Evolutionary conservation across 2,329 filamentous ascomycete species (phyloP), one percentile per base, ranked within the genome.

Genomic region (Dryadomyces quercivorus): DNA sequence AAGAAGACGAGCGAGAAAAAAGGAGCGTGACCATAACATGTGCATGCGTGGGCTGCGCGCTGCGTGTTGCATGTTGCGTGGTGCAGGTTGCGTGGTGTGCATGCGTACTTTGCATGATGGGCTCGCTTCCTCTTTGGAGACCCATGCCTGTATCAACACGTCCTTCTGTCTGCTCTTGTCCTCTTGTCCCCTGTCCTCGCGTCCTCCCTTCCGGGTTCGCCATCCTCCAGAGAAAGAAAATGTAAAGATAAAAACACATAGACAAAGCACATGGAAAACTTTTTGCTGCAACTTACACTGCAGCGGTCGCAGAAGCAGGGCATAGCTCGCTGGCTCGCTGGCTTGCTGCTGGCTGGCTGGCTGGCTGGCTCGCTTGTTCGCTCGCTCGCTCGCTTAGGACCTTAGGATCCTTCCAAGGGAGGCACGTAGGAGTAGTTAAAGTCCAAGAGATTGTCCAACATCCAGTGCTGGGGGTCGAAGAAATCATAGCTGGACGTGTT

Each of bases 401-500:
- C 53, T 61, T 71, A 79, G 58, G 75, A 70, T 58, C 76, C 73
- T 57, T 84, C 80, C 42, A 81, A 66, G 1, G 75, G 72, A 55
- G 71, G 70, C 42, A 76, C 73, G 62, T 80, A 84, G 26, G 55
- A 54, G 12, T 85, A 90, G 59, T 87, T 88, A 65, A 92, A 86
- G 65, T 91, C 86, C 57, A 93, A 75, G 38, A 92, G 75, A 15
- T 88, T 88, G 66, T 96, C 91, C 57, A 96, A 73, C 75, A 95
- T 89, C 91, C 91, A 96, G 67, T 92, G 88, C 63, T 95, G 77
- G 1, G 91, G 88, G 69, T 95, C 90, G 64, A 95, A 95, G 58
- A 94, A 88, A 66, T 95, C 88, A 67, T 90, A 90, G 62, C 81
- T 57, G 22, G 57, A 26, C 8, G 57, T 47, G 22, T 57, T 79